Evolutionary conservation across 2,329 filamentous ascomycete species (phyloP).

Genomic region (Paraphaeosphaeria minitans): DNA sequence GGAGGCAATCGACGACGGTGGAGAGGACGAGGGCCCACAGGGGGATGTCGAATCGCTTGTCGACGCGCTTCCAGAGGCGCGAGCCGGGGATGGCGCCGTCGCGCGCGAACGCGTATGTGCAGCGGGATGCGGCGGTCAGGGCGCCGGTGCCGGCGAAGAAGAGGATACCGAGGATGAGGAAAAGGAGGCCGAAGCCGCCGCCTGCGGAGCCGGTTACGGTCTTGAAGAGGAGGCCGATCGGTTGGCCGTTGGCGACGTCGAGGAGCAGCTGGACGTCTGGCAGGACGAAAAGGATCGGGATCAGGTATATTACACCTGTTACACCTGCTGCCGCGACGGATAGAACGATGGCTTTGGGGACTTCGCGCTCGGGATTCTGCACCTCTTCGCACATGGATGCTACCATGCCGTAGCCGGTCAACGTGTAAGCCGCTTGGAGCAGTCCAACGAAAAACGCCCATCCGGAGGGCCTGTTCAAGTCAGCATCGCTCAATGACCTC

Average conservation of each 20-base stretch:
- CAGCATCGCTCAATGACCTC: background rate
- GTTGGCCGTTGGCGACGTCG: constrained; percentile 71
- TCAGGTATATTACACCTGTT: constrained; percentile 69
- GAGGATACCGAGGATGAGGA: constrained; percentile 76
- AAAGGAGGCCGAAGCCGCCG: constrained; percentile 76
- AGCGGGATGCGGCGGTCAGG: constrained; percentile 73
- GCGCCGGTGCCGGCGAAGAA: constrained; percentile 78
- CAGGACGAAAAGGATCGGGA: constrained; percentile 77
- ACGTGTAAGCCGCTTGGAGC: constrained; percentile 66
- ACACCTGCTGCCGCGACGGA: constrained; percentile 70
- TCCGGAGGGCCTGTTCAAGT: constrained; percentile 59
- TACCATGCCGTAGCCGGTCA: constrained; percentile 71
- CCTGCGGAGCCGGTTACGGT: constrained; percentile 72
- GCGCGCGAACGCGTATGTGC: constrained; percentile 76
- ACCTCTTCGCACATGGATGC: constrained; percentile 76
- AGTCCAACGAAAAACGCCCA: constrained; percentile 77
- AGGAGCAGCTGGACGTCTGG: constrained; percentile 70
- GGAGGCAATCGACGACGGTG: constrained; percentile 69
- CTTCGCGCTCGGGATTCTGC: constrained; percentile 69
- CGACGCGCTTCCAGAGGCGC: constrained; percentile 68
- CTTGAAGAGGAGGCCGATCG: constrained; percentile 78
- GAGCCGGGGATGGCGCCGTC: constrained; percentile 77
- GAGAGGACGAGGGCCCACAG: constrained; percentile 72
- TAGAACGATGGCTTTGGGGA: constrained; percentile 72
- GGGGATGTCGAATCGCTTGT: constrained; percentile 70